Conservation (phyloP, 768 basidiomycete species). For the Auriculariales sp. region DNA sequence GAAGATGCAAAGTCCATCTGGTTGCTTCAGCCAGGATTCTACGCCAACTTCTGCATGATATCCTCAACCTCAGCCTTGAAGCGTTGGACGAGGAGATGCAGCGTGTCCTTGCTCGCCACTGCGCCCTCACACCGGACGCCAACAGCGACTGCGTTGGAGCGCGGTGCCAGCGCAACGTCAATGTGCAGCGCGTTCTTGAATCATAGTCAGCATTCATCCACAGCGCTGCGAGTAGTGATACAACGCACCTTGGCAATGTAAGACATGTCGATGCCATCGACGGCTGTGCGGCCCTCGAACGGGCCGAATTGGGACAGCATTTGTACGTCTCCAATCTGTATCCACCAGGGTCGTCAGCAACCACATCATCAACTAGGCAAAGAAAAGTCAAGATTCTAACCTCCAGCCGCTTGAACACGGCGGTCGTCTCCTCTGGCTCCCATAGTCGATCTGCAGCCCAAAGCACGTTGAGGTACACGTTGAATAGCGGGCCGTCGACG, state of each 20-base stretch:
- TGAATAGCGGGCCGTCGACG: neutral
- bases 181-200: neutral
- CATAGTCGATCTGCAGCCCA: neutral
- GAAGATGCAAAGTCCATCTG: no score
- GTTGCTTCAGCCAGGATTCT: no score
- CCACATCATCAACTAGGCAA: neutral
- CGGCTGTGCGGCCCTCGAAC: neutral
- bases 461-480: neutral
- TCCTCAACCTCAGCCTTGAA: neutral
- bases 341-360: neutral
- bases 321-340: neutral
- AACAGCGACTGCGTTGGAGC: neutral
- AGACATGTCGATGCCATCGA: neutral
- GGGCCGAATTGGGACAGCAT: neutral
- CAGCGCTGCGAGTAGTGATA: neutral
- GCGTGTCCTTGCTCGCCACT: neutral
- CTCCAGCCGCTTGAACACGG: neutral
- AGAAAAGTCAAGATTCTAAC: neutral
- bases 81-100: neutral
- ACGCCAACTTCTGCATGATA: no score
- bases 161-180: neutral
- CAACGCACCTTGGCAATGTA: neutral
- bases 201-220: neutral
- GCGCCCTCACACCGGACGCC: neutral
- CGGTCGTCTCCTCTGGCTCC: neutral